phyloP scores from a whole-genome alignment of 2,329 filamentous ascomycete genomes.

The Penicillium sp. region DNA sequence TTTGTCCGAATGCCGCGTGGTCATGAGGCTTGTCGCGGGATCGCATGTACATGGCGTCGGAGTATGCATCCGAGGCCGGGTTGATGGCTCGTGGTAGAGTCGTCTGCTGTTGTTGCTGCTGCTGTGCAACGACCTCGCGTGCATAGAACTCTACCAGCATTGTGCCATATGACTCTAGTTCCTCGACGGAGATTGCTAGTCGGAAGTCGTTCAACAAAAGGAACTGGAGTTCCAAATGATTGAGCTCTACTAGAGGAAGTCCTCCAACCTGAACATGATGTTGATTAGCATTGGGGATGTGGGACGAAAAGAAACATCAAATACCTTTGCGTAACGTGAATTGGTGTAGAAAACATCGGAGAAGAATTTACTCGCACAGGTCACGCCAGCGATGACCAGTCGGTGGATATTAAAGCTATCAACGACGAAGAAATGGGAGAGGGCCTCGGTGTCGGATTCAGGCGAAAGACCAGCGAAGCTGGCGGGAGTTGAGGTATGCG shows the following conservation, averaged over 20 bases:
- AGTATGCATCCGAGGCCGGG: constrained; percentile 19
- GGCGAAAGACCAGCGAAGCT: constrained; percentile 33
- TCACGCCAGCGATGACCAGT: constrained; percentile 93
- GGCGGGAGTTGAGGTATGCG: constrained; percentile 35
- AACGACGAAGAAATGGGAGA: constrained; percentile 83
- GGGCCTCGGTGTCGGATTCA: constrained; percentile 52
- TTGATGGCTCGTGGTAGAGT: constrained; percentile 23
- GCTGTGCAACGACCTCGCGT: constrained; percentile 76
- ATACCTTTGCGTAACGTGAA: constrained; percentile 96
- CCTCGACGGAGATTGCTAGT: constrained; percentile 88
- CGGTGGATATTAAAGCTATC: constrained; percentile 99
- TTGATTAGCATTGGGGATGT: not conserved
- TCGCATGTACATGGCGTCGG: constrained; percentile 39
- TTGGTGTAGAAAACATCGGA: constrained; percentile 99
- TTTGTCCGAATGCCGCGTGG: constrained; percentile 32
- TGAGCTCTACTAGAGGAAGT: constrained; percentile 85
- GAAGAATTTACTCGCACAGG: constrained; percentile 99
- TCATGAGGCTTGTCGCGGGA: constrained; percentile 28
- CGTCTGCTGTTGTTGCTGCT: constrained; percentile 38
- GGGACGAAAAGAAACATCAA: constrained; percentile 27
- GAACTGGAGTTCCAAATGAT: constrained; percentile 95
- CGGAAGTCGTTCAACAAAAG: constrained; percentile 94
- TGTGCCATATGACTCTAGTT: constrained; percentile 94
- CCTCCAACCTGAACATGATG: constrained; percentile 74
- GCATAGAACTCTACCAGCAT: constrained; percentile 99